A percentile compares a stretch with the other conserved stretches of the same genome.
These are phyloP conservation scores for Jimgerdemannia lactiflua DNA, from an alignment of 192 early-diverging fungal genomes.

Conservation along the genomic window DNA sequence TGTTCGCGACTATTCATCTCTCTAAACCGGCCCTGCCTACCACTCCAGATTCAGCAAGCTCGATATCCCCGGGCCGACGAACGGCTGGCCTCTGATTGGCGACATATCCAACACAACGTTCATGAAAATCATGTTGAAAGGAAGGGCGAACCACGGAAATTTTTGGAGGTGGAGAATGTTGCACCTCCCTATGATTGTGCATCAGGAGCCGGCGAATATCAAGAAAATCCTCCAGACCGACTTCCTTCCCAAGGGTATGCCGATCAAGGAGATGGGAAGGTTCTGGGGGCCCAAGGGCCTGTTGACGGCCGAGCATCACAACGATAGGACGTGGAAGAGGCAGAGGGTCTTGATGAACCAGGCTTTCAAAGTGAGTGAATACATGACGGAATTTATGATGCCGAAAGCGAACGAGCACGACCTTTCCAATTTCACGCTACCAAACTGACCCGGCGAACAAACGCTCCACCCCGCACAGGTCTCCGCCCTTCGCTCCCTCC, in stretches of 20 bases:
- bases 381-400: neutral
- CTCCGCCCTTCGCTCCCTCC: neutral
- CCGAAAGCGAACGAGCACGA: too few species aligned
- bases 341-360: slow-evolving; percentile 9
- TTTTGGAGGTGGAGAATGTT: slow-evolving; percentile 2
- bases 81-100: slow-evolving; percentile 3
- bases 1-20: too few species aligned
- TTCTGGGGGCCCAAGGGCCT: slow-evolving; percentile 5
- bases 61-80: slow-evolving; percentile 3
- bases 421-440: too few species aligned
- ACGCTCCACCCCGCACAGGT: too few species aligned
- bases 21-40: too few species aligned
- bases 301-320: slow-evolving; percentile 4
- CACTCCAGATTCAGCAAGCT: too few species aligned
- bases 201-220: slow-evolving; percentile 9
- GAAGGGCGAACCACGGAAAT: neutral
- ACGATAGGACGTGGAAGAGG: slow-evolving; percentile 4
- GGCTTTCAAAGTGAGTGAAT: slow-evolving; percentile 8
- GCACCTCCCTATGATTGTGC: neutral
- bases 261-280: neutral
- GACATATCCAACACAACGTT: neutral
- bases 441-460: too few species aligned
- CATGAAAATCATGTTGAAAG: neutral
- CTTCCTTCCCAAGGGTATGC: slow-evolving; percentile 4
- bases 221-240: slow-evolving; percentile 4